phyloP scores from a whole-genome alignment of 345 rosid genomes.

The Citrus cavaleriei region DNA sequence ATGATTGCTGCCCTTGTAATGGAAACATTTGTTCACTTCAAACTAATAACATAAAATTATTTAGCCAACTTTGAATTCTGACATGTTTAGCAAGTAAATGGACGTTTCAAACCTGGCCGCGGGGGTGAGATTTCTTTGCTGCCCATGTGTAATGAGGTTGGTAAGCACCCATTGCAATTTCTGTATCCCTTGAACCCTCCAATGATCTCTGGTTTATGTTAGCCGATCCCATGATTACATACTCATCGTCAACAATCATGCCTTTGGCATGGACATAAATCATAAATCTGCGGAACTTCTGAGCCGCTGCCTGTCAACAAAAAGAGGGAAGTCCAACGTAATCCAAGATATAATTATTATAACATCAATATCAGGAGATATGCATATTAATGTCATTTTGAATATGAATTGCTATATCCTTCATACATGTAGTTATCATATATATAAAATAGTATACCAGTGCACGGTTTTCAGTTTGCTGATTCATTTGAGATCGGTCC shows the following conservation, averaged over 20 bases:
- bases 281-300: slow-evolving; percentile 55
- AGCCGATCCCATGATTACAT: slow-evolving; percentile 63
- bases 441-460: slow-evolving; percentile 28
- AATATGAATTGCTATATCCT: background rate
- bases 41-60: too few species aligned
- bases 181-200: slow-evolving; percentile 77
- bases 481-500: slow-evolving; percentile 12
- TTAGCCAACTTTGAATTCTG: too few species aligned
- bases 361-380: background rate
- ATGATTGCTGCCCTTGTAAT: background rate
- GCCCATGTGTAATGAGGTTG: slow-evolving; percentile 66
- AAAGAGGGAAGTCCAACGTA: background rate
- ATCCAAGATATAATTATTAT: background rate
- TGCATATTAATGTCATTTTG: background rate
- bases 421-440: background rate
- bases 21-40: background rate
- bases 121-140: slow-evolving; percentile 41
- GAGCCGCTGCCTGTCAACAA: slow-evolving; percentile 36
- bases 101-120: slow-evolving; percentile 42
- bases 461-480: slow-evolving; percentile 36
- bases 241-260: slow-evolving; percentile 73
- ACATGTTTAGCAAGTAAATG: background rate
- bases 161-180: slow-evolving; percentile 72
- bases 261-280: slow-evolving; percentile 75
- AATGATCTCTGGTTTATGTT: slow-evolving; percentile 78